phyloP scores from a whole-genome alignment of 208 protist species.

The Trichomonas gallinae region DNA sequence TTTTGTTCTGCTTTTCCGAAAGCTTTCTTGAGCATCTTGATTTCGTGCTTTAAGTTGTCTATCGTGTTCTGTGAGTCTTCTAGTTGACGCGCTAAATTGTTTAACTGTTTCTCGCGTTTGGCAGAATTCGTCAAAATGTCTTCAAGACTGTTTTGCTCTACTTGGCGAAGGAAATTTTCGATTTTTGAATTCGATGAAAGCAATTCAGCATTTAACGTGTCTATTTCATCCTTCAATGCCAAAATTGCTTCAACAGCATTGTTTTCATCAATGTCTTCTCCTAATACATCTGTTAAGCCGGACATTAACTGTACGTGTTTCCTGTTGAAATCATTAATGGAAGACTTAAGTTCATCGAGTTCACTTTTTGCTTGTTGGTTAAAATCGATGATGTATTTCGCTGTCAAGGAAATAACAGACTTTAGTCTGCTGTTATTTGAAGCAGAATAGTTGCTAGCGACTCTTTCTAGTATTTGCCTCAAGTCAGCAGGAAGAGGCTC shows the following conservation, averaged over 20 bases:
- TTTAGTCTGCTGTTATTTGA: neutral
- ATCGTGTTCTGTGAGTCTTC: neutral
- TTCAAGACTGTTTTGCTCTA: neutral
- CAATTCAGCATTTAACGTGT: neutral
- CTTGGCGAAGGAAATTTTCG: neutral
- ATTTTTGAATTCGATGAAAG: neutral
- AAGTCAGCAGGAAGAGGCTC: neutral
- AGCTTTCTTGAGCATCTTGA: neutral
- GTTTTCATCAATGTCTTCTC: neutral
- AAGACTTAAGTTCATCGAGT: neutral
- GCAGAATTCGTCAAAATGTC: neutral
- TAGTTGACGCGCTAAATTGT: neutral
- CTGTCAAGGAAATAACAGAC: neutral
- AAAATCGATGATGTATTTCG: neutral
- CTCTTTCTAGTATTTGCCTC: neutral
- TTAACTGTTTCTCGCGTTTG: neutral
- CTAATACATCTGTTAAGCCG: neutral
- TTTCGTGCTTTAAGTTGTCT: neutral
- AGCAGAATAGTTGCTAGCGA: neutral
- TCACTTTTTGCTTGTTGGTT: neutral
- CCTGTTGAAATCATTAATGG: neutral
- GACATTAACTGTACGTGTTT: neutral
- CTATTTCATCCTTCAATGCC: neutral
- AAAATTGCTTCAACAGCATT: neutral
- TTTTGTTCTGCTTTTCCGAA: neutral